Evolutionary conservation across 306 rosid species (phyloP), one percentile per base, ranked within the genome.

Genomic region (Cucurbita pepo): DNA sequence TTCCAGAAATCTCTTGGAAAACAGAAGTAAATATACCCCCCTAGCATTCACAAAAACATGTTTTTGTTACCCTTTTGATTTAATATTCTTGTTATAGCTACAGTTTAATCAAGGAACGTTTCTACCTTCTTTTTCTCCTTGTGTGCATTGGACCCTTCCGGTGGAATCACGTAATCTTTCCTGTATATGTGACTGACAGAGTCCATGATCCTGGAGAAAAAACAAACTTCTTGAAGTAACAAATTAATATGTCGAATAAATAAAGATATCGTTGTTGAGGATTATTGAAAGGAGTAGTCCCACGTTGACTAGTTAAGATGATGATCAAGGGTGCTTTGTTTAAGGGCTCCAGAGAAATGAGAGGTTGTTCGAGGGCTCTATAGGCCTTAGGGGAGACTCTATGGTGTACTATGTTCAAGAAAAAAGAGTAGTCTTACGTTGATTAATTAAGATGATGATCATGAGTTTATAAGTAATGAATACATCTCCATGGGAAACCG

Each of bases 71-170:
- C 53, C 45, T 47, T 53, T 25, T 45, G 10, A 50, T 21, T 15
- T 13, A 69, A 30, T 5, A 50, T 8, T 69, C 15, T 25, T 36
- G 15, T 56, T 22, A 22, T 47, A 22, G 8, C 1, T 15, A 25
- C 6, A 54, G 77, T 5, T 55, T 37, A 40, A 18, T 8, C 6
- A 55, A 38, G 19, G 4, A 55, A 38, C 54, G 19, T 7, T 41
- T 10, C 5, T 80, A 94, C 98, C 95, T 81, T 90, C 77, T 90
- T 93, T 87, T 83, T 94, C 81, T 89, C 98, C 82, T 89, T 90
- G 7, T 38, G 88, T 54, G 47, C 67, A 72, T 53, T n/a, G 0
- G 79, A 63, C 58, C 58, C 72, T 81, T 86, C 87, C 66, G 77
- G 86, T 77, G 83, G 57, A 73, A 72, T 22, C 66, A 73, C 79